Conservation (phyloP, 2,329 filamentous ascomycete species). For the Aspergillus fructus region DNA sequence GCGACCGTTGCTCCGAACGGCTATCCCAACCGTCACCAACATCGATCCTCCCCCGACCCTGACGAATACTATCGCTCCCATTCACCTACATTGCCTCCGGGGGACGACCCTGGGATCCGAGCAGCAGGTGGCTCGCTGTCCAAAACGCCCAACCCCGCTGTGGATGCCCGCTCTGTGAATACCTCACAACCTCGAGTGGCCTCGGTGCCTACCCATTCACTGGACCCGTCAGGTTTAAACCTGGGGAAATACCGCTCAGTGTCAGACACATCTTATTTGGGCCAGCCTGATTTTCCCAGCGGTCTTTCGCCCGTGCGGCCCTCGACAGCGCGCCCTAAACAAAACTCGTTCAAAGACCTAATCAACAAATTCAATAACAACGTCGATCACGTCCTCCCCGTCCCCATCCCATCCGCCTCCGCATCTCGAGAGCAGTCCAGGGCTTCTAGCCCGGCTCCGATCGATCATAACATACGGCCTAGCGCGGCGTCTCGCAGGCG, state of each 20-base stretch:
- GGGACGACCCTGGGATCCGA: constrained; percentile 24
- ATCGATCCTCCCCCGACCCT: constrained; percentile 42
- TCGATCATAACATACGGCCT: constrained; percentile 27
- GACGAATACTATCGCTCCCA: constrained; percentile 54
- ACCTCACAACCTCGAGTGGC: constrained; percentile 21
- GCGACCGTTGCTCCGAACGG: constrained; percentile 19
- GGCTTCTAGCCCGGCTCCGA: constrained; percentile 25
- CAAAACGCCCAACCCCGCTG: constrained; percentile 22
- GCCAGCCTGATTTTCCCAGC: constrained; percentile 19
- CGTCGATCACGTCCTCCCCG: constrained; percentile 45
- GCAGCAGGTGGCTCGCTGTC: constrained; percentile 19
- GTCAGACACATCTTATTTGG: constrained; percentile 29
- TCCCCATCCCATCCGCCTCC: constrained; percentile 37
- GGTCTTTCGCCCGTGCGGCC: constrained; percentile 16
- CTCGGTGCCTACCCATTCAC: constrained; percentile 27
- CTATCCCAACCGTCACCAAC: constrained; percentile 23
- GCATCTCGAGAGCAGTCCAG: constrained; percentile 35
- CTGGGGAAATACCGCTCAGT: constrained; percentile 30
- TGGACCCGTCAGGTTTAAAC: constrained; percentile 22
- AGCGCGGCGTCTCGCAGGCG: constrained; percentile 27
- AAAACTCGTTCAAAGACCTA: constrained; percentile 77
- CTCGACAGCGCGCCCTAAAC: constrained; percentile 36
- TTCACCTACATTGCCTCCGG: constrained; percentile 33
- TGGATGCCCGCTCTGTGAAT: constrained; percentile 15
- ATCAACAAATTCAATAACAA: constrained; percentile 75